Base-by-base conservation (phyloP, 1,284 basidiomycete genomes). In the Prillingera fragicola region DNA sequence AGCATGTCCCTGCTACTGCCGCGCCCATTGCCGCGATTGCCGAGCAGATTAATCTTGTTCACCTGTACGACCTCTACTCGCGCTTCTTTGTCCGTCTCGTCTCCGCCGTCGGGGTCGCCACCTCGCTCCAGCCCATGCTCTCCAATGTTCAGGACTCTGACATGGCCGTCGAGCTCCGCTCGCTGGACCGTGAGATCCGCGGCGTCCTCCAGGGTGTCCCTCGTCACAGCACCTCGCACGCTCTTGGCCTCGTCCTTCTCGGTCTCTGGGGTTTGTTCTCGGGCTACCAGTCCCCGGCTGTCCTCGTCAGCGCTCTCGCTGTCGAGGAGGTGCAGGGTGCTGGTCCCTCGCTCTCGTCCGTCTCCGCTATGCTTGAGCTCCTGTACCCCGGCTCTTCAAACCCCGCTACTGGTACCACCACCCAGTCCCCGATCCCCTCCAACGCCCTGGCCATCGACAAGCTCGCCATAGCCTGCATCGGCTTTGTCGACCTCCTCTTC, bases 241-340 rank as follows among this genome's bases (percentile, higher is more conserved):
- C 64, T 7, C 59, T 72, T 5, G 65, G 63, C n/a, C 54, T 72
- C 14, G 69, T 72, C 12, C 53, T 70, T 9, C 65, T 70, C 23
- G 70, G 67, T 24, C 55, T 72, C 9, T 70, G 70, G 69, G 63
- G 65, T 17, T 46, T 69, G 5, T 57, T 72, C 44, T 52, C 59
- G 12, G 60, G 62, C 28, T 63, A 65, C 19, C 36, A 46, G 12
- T 56, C 62, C 34, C 67, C 68, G 33, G 62, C 59, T 2, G 54
- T 63, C 8, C 55, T 72, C 7, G 67, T 64, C 8, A 55, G 55
- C 15, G 63, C 68, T n/a, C 55, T 72, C 12, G 65, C 65, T 8
- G 65, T 55, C 8, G 64, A 67, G 42, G 63, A 72, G 38, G 40
- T 69, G 3, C 52, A 63, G 42, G 67, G 61, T 21, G 47, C 54